Base-by-base conservation (phyloP, 441 rosid species). In the Bruguiera hainesii region DNA sequence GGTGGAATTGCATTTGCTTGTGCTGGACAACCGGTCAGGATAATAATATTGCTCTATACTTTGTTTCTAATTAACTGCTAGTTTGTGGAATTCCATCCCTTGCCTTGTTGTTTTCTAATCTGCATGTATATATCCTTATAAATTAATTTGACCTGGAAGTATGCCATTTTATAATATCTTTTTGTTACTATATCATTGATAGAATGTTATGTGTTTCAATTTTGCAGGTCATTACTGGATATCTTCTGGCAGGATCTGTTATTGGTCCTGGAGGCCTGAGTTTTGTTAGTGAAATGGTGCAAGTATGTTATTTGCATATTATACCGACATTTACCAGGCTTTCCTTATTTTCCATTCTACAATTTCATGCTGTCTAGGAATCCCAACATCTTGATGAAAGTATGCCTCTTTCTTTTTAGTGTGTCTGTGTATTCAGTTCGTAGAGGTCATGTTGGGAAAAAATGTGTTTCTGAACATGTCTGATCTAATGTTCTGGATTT, bases 1-100 rank as follows among this genome's bases (percentile, higher is more conserved):
- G 99, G 99, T 74, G 98, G 99, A 64, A 91, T 94, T 66, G 97
- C 99, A 70, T 94, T 94, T 81, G 98, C 98, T 66, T 94, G 96
- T 82, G 96, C 92, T 80, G 97, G 98, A 73, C 98, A 94, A 72
- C 98, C 97, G 87, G 98, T 94, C 56, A 75, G 90, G 56, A 65
- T 67, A 49, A 48, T 35, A 42, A 50, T 68, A 55, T 21, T 65
- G 52, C 60, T 70, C 63, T 57, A 3, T 65, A 48, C 46, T 64
- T 63, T 73, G 48, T 65, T 63, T 37, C 60, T 46, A 16, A 46
- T 67, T 37, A 51, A 51, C 64, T 78, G 60, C 37, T 33, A 60
- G 63, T 35, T 71, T 68, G 7, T 20, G 29, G 30, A 64, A 64
- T 21, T 37, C 11, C 50, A 5, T 51, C 29, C 55, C 4, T 60